Percentiles rank a stretch among this genome's conserved stretches.
Conservation (phyloP, 345 rosid species). For the Melastoma malabathricum region DNA sequence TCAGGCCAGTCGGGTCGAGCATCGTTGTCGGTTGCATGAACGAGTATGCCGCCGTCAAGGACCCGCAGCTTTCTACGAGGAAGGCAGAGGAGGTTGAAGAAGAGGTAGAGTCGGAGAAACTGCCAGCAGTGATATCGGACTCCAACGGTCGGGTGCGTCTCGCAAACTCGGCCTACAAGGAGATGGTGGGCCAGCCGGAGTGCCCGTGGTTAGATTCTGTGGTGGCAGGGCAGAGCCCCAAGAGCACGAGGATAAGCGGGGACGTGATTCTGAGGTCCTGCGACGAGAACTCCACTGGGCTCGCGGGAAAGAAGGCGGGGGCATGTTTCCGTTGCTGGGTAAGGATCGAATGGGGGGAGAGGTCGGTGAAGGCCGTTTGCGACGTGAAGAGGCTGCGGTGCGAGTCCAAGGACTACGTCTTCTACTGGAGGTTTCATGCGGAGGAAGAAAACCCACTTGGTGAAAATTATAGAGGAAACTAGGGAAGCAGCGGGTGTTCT, state of each 20-base stretch:
- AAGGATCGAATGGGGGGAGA: constrained; percentile 64
- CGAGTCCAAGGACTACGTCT: constrained; percentile 53
- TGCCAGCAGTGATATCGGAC: constrained; percentile 69
- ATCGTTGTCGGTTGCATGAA: constrained; percentile 53
- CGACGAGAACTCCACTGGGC: constrained; percentile 22
- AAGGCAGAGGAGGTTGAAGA: constrained; percentile 63
- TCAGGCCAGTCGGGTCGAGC: constrained; percentile 71
- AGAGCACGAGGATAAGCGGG: constrained; percentile 62
- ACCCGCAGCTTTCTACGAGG: constrained; percentile 14
- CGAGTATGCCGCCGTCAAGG: constrained; percentile 9
- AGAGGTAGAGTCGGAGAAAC: constrained; percentile 53
- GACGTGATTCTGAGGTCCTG: constrained; percentile 48
- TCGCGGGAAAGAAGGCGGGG: constrained; percentile 15
- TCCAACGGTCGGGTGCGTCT: constrained; percentile 66
- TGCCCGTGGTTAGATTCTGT: constrained; percentile 76
- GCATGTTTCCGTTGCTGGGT: constrained; percentile 78
- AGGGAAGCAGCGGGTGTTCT: no score
- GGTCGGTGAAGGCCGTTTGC: constrained; percentile 40
- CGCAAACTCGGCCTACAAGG: constrained; percentile 81
- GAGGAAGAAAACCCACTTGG: no score
- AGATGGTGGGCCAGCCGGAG: constrained; percentile 95
- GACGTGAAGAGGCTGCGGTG: constrained; percentile 52
- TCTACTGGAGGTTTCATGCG: constrained; percentile 70
- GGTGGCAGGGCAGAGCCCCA: constrained; percentile 18
- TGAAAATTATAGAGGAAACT: no score